These are phyloP conservation scores for Penicillium sp. DNA, from an alignment of 2,329 filamentous ascomycete species.

Conservation along the genomic window DNA sequence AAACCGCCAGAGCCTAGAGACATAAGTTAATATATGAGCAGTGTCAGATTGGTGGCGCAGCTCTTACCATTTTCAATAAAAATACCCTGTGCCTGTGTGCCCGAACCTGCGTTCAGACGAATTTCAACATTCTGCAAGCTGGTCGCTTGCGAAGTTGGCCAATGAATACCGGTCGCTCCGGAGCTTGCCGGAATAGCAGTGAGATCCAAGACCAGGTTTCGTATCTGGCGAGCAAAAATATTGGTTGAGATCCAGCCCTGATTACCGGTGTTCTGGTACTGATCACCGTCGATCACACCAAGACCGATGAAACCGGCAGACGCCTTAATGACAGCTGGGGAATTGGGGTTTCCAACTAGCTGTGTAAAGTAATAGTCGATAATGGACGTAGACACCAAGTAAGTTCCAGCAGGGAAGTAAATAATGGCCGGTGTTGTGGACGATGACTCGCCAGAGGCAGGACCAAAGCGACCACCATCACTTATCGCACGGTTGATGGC, in stretches of 20 bases:
- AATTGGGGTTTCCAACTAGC: conserved; percentile 58
- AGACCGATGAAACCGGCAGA: conserved; percentile 51
- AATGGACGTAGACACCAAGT: conserved; percentile 55
- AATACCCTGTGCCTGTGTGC: conserved; percentile 54
- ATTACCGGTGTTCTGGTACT: conserved; percentile 42
- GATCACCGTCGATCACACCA: conserved; percentile 57
- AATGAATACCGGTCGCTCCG: conserved; percentile 44
- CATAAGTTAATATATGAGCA: background rate
- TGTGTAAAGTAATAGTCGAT: conserved; percentile 63
- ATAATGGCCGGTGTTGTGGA: conserved; percentile 54
- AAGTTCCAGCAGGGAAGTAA: conserved; percentile 59
- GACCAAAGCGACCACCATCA: conserved; percentile 43
- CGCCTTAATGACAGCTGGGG: conserved; percentile 54
- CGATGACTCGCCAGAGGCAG: conserved; percentile 34
- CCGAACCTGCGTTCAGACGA: conserved; percentile 47
- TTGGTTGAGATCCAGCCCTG: conserved; percentile 48
- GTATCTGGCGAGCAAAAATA: conserved; percentile 62
- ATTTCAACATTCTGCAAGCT: conserved; percentile 61
- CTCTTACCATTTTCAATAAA: conserved; percentile 54
- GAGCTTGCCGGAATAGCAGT: conserved; percentile 32
- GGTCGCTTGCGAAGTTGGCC: conserved; percentile 55
- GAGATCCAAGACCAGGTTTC: conserved; percentile 62
- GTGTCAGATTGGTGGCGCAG: background rate
- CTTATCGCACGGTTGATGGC: conserved; percentile 52
- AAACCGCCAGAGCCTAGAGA: conserved; percentile 52